phyloP scores from a whole-genome alignment of 352 stramenopile genomes.

The Globisporangium echinulatum region DNA sequence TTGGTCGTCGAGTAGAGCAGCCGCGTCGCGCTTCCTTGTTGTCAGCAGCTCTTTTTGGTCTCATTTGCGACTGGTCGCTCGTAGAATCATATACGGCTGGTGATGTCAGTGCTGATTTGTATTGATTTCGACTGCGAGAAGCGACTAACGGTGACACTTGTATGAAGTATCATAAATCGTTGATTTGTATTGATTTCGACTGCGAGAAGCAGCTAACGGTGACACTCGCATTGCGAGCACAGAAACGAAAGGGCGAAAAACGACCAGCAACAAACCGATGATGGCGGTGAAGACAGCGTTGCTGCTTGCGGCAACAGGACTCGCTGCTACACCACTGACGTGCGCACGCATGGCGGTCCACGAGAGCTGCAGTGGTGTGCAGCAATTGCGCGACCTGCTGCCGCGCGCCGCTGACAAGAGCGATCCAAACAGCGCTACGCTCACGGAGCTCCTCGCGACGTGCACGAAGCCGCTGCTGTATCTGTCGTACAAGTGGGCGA shows the following conservation, averaged over 20 bases:
- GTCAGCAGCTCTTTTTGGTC: no score
- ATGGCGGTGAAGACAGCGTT: background rate
- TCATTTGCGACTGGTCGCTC: no score
- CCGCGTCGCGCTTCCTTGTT: no score
- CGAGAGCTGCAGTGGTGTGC: conserved; percentile 18
- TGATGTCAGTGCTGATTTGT: no score
- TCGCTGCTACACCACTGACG: background rate
- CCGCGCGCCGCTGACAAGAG: conserved; percentile 11
- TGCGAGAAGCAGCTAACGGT: background rate
- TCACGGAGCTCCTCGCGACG: conserved; percentile 10
- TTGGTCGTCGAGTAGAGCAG: no score
- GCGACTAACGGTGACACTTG: background rate
- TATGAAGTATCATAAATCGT: no score
- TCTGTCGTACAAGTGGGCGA: conserved; percentile 26
- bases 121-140: background rate
- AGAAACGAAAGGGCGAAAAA: background rate
- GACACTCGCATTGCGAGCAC: no score
- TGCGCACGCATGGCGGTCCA: background rate
- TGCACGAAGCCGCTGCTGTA: conserved; percentile 32
- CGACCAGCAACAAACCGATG: background rate
- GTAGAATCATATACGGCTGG: no score
- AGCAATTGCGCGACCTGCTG: conserved; percentile 17
- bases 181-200: background rate
- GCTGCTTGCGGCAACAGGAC: background rate
- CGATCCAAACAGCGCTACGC: background rate